Percentiles rank a stretch among this genome's conserved stretches.
Conservation (phyloP, 306 rosid genomes). For the Canavalia gladiata region DNA sequence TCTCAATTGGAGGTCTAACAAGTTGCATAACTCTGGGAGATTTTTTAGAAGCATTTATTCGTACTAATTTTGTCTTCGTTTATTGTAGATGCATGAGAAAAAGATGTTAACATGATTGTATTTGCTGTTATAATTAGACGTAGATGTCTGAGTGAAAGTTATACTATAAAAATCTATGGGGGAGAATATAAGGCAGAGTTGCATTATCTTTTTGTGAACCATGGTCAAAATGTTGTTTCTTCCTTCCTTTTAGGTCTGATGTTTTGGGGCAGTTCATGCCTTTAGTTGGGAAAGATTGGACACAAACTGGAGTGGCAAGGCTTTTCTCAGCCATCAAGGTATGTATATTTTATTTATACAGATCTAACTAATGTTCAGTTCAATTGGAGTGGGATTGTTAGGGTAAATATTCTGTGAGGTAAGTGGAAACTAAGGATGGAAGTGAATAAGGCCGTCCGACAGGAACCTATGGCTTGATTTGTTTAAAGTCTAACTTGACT, state of each 20-base stretch:
- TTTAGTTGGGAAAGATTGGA: conserved; percentile 97
- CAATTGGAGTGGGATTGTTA: conserved; percentile 28
- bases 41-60: conserved; percentile 29
- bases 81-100: conserved; percentile 2
- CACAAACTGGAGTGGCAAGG: conserved; percentile 96
- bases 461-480: too few species aligned
- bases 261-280: conserved; percentile 99
- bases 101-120: conserved; percentile 35
- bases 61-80: neutral
- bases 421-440: neutral
- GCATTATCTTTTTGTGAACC: conserved; percentile 33
- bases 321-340: conserved; percentile 95
- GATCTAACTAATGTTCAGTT: conserved; percentile 25
- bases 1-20: neutral
- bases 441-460: too few species aligned
- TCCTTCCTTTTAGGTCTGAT: conserved; percentile 76
- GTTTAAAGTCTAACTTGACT: too few species aligned
- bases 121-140: conserved; percentile 6
- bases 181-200: conserved; percentile 16
- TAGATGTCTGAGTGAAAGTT: conserved; percentile 37
- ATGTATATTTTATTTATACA: conserved; percentile 27
- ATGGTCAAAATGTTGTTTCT: conserved; percentile 5
- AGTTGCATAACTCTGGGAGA: conserved; percentile 7
- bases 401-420: conserved; percentile 22
- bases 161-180: neutral